phyloP scores from a whole-genome alignment of 1,284 basidiomycete species.

The Trichosporon faecale region DNA sequence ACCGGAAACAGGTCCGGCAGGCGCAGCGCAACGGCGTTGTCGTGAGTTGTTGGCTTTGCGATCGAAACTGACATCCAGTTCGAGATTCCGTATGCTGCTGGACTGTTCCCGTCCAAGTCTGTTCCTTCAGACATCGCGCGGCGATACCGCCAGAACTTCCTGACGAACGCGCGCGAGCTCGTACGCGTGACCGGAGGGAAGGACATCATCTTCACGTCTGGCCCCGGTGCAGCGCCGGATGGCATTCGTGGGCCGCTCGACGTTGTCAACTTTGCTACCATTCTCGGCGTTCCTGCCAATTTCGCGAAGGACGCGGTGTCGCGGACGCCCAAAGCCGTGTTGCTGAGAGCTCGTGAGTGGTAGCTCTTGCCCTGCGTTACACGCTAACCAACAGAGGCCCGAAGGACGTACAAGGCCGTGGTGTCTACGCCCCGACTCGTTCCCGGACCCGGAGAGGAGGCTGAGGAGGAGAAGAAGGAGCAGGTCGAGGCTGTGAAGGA shows the following conservation, averaged over 20 bases:
- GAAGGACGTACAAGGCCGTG: slow-evolving; percentile 49
- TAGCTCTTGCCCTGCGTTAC: not conserved
- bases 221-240: slow-evolving; percentile 35
- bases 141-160: slow-evolving; percentile 48
- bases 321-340: slow-evolving; percentile 39
- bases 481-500: not conserved
- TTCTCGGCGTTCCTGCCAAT: slow-evolving; percentile 52
- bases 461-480: not conserved
- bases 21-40: slow-evolving; percentile 51
- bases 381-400: slow-evolving; percentile 35
- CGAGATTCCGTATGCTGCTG: slow-evolving; percentile 49
- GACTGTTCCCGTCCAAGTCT: slow-evolving; percentile 39
- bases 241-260: slow-evolving; percentile 45
- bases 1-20: slow-evolving; percentile 47
- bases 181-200: slow-evolving; percentile 49
- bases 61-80: slow-evolving; percentile 35
- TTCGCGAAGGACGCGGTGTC: slow-evolving; percentile 49
- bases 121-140: slow-evolving; percentile 32
- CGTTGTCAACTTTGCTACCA: slow-evolving; percentile 47
- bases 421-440: slow-evolving; percentile 43
- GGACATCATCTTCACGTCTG: slow-evolving; percentile 49
- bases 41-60: slow-evolving; percentile 30
- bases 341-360: slow-evolving; percentile 50
- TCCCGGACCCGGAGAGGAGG: slow-evolving; percentile 18
- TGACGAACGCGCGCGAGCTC: slow-evolving; percentile 49